Evolutionary conservation across 2,329 filamentous ascomycete genomes (phyloP), one percentile per base, ranked within the genome.

Genomic region (Blastomyces silverae): DNA sequence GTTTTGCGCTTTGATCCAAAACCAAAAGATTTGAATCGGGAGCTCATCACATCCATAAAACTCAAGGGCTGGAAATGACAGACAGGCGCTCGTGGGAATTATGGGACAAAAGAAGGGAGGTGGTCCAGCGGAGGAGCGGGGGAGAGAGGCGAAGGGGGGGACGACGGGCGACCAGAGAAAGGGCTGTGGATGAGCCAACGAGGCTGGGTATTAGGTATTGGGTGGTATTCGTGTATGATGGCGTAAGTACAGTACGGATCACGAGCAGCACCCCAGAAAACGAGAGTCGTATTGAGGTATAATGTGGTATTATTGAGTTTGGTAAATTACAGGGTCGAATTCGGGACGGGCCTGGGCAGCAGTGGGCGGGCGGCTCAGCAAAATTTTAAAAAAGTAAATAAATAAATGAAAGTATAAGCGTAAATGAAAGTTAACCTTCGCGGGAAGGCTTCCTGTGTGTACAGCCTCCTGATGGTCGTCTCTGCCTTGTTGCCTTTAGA

Each of bases 1-100:
- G 81, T 82, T 71, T 82, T 80, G 72, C 78, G 76, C 75, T 80
- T 80, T 71, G 76, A 76, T 73, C 76, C 75, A 73, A 81, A 81
- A 73, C 75, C 77, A 72, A 81, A 76, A 70, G 76, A 78, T 74
- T 80, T 82, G 69, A 82, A 77, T 71, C 79, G 78, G 73, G 79
- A 79, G 76, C 76, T 82, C 79, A 83, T 82, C 73, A 77, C 76
- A 75, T 81, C 80, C 76, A 80, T 77, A 71, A 69, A 66, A 71
- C 70, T 66, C 65, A 66, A 70, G 52, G 34, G 17, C 39, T 58
- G 50, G 52, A 58, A 63, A 58, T n/a, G 62, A 63, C 62, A 44
- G 62, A 57, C 50, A 48, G 53, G 34, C 52, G 34, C 52, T 39
- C 62, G 62, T 25, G 20, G 62, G 53, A 11, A 50, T 44, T 62